Evolutionary conservation across 2,329 filamentous ascomycete genomes (phyloP).

Genomic region (Aspergillus carbonarius): DNA sequence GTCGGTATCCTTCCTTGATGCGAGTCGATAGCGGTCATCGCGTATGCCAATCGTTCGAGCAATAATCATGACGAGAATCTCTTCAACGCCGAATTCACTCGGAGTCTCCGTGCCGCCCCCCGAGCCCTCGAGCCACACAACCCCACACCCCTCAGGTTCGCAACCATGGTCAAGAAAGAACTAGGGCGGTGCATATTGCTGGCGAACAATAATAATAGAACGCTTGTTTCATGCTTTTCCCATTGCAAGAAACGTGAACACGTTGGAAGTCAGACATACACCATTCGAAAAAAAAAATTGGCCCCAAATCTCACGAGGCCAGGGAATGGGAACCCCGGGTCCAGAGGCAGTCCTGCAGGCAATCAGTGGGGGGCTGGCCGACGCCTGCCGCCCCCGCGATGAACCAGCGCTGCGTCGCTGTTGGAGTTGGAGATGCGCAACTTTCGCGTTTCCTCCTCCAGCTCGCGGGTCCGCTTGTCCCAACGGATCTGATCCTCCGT

Average conservation of each 20-base stretch:
- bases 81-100: too few relatives aligned
- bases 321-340: too few relatives aligned
- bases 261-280: too few relatives aligned
- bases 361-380: neutral
- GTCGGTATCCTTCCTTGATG: too few relatives aligned
- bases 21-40: too few relatives aligned
- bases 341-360: neutral
- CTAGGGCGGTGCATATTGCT: neutral
- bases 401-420: neutral
- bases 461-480: slow-evolving; percentile 10
- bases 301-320: too few relatives aligned
- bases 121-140: neutral
- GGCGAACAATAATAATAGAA: too few relatives aligned
- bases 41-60: too few relatives aligned
- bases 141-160: neutral
- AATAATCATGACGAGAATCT: too few relatives aligned
- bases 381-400: neutral
- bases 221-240: too few relatives aligned
- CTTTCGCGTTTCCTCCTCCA: slow-evolving; percentile 19
- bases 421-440: slow-evolving; percentile 22
- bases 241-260: neutral
- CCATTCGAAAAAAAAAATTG: too few relatives aligned
- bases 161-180: neutral
- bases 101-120: too few relatives aligned
- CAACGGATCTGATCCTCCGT: slow-evolving; percentile 18